Percentiles rank a stretch among this genome's conserved stretches.
These are phyloP conservation scores for Colletotrichum lentis DNA, from an alignment of 2,329 filamentous ascomycete species.

Conservation along the genomic window DNA sequence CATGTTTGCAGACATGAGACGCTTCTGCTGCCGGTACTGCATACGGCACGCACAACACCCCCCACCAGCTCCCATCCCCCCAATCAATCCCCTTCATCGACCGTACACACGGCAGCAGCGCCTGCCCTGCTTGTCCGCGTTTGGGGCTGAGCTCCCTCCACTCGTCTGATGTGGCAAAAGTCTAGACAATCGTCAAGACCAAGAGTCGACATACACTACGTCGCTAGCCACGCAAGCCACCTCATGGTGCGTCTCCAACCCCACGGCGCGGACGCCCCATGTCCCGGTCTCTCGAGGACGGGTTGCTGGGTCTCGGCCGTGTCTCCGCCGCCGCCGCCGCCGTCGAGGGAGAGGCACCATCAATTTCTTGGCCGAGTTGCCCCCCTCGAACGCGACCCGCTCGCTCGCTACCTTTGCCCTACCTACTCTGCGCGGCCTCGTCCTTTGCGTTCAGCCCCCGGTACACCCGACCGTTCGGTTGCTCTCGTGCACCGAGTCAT, in stretches of 20 bases:
- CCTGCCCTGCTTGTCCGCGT: conserved; percentile 28
- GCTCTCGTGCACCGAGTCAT: conserved; percentile 23
- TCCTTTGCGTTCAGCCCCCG: too few species aligned
- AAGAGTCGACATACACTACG: background rate
- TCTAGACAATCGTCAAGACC: conserved; percentile 18
- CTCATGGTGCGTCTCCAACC: conserved; percentile 14
- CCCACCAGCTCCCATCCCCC: background rate
- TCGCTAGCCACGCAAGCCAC: conserved; percentile 26
- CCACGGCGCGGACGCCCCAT: conserved; percentile 14
- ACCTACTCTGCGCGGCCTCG: too few species aligned
- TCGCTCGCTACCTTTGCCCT: conserved; percentile 6
- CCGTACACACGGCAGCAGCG: background rate
- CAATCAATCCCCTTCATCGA: too few species aligned
- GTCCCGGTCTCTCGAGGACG: conserved; percentile 15
- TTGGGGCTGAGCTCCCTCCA: conserved; percentile 36
- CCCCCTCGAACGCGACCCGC: background rate
- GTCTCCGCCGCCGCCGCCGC: background rate
- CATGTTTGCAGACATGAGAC: conserved; percentile 25
- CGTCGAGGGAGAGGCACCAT: background rate
- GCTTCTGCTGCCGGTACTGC: conserved; percentile 1
- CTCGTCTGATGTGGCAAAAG: conserved; percentile 22
- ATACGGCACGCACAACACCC: background rate
- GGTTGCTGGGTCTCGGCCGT: conserved; percentile 7
- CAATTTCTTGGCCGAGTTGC: background rate
- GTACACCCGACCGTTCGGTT: conserved; percentile 15